Evolutionary conservation across 148 eudicot species (phyloP).

Genomic region (Vaccinium myrtillus): DNA sequence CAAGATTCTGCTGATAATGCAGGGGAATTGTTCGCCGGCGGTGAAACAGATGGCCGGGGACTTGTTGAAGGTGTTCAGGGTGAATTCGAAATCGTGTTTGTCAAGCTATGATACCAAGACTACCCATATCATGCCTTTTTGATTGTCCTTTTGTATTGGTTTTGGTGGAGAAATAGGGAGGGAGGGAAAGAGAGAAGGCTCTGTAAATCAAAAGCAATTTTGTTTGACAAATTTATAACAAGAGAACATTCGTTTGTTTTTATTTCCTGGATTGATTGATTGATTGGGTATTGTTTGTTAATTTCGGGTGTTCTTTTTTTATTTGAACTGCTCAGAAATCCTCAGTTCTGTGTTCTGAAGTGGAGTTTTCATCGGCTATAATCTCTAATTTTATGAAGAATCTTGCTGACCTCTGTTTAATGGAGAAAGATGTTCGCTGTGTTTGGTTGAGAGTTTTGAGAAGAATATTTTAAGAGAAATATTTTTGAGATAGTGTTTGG

Average conservation of each 20-base stretch:
- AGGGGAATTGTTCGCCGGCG: constrained; percentile 62
- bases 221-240: constrained; percentile 13
- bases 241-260: constrained; percentile 11
- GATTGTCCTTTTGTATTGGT: not conserved
- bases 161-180: not conserved
- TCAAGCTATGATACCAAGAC: constrained; percentile 64
- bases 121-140: constrained; percentile 79
- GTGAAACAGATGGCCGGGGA: constrained; percentile 67
- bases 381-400: too few species aligned
- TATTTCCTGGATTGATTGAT: not conserved
- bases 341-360: not conserved
- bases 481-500: too few species aligned
- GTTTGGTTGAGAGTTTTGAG: too few species aligned
- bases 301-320: not conserved
- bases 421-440: too few species aligned
- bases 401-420: too few species aligned
- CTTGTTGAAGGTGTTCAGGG: constrained; percentile 61
- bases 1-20: constrained; percentile 63
- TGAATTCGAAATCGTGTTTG: constrained; percentile 46
- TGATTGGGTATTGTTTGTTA: not conserved
- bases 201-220: constrained; percentile 30
- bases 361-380: too few species aligned
- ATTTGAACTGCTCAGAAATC: not conserved
- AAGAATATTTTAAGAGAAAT: too few species aligned
- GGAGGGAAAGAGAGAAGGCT: not conserved